A percentile compares a stretch with the other conserved stretches of the same genome.
These are phyloP conservation scores for Tricholoma furcatifolium DNA, from an alignment of 768 basidiomycete genomes.

Conservation along the genomic window DNA sequence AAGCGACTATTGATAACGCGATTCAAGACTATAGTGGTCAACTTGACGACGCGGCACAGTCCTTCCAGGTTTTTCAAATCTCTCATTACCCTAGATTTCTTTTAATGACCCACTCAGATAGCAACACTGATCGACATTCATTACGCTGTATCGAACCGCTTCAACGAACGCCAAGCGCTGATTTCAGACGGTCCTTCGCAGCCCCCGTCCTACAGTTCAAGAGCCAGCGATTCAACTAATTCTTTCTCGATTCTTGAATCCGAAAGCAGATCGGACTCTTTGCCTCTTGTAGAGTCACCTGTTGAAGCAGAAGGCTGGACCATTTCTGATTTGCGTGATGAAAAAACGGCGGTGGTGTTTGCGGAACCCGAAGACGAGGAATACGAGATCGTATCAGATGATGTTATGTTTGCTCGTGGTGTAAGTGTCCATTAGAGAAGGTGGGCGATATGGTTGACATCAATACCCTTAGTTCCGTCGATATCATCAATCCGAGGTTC, in stretches of 20 bases:
- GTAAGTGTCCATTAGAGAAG: conserved; percentile 17
- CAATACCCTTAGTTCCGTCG: conserved; percentile 37
- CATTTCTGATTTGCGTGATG: neutral
- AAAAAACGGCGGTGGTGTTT: neutral
- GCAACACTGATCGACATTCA: conserved; percentile 48
- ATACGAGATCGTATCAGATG: conserved; percentile 15
- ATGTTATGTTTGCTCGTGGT: conserved; percentile 30
- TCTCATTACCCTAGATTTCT: neutral
- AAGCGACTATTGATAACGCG: conserved; percentile 37
- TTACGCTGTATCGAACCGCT: conserved; percentile 26
- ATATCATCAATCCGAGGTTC: conserved; percentile 50
- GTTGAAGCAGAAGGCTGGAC: neutral
- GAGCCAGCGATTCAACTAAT: neutral
- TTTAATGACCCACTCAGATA: conserved; percentile 26
- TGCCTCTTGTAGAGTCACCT: conserved; percentile 4
- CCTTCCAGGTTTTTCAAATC: conserved; percentile 38
- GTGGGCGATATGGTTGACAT: neutral
- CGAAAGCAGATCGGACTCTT: neutral
- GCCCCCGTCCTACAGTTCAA: conserved; percentile 11
- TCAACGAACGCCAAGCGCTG: conserved; percentile 15
- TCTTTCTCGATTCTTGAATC: neutral
- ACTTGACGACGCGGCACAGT: conserved; percentile 43
- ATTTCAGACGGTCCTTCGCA: neutral
- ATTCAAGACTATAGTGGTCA: conserved; percentile 30
- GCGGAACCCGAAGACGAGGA: conserved; percentile 3